phyloP scores from a whole-genome alignment of 208 protist species.

The Trypanosoma vivax region DNA sequence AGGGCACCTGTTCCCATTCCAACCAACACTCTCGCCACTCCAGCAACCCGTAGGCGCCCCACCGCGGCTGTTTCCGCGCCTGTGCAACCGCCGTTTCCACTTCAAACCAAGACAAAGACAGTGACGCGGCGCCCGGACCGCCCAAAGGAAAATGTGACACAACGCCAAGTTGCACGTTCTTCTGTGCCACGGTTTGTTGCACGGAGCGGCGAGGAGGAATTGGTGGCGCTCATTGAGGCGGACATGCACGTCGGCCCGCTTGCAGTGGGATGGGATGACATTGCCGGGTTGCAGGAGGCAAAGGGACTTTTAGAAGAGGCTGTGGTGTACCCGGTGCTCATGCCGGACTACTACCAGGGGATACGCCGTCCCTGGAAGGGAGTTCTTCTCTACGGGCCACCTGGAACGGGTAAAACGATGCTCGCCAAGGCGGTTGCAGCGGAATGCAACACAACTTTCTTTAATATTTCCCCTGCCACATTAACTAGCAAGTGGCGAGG shows the following conservation, averaged over 20 bases:
- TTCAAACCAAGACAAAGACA: not conserved
- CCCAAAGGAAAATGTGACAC: not conserved
- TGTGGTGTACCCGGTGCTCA: constrained; percentile 89
- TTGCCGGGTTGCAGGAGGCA: constrained; percentile 87
- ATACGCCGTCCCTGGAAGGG: constrained; percentile 90
- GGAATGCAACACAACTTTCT: constrained; percentile 91
- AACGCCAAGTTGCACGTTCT: constrained; percentile 11
- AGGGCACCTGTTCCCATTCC: not conserved
- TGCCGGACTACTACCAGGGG: constrained; percentile 90
- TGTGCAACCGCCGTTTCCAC: not conserved
- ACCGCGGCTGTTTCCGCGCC: not conserved
- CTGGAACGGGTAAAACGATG: constrained; percentile 93
- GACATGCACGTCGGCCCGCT: constrained; percentile 75
- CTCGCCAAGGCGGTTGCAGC: constrained; percentile 90
- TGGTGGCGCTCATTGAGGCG: constrained; percentile 74
- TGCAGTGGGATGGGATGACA: constrained; percentile 78
- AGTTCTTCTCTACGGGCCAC: constrained; percentile 88
- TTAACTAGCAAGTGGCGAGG: constrained; percentile 93
- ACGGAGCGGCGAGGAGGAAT: constrained; percentile 72
- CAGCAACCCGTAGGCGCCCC: not conserved
- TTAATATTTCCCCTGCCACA: constrained; percentile 89
- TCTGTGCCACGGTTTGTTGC: constrained; percentile 38
- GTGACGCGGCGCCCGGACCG: constrained; percentile 3
- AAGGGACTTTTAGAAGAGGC: constrained; percentile 89
- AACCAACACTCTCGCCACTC: not conserved